Percentiles rank a stretch among this genome's conserved stretches.
These are phyloP conservation scores for Ogataea paraovalis DNA, from an alignment of 805 yeast genomes.

Conservation along the genomic window DNA sequence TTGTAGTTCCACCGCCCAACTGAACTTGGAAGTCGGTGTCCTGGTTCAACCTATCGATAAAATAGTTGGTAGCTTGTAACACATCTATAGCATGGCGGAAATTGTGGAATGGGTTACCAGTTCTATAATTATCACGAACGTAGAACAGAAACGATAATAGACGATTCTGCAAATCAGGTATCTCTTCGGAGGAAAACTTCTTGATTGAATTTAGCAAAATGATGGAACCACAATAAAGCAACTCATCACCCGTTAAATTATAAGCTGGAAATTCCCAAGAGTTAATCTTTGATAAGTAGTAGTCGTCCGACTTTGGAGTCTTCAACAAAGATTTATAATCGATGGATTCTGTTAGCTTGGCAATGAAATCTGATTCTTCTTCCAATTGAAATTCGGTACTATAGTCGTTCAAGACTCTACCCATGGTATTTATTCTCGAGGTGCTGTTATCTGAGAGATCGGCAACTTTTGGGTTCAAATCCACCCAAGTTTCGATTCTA, in stretches of 20 bases:
- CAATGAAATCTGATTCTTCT: constrained; percentile 15
- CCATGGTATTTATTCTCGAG: constrained; percentile 31
- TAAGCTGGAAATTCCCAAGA: constrained; percentile 74
- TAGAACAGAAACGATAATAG: constrained; percentile 59
- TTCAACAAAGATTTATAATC: constrained; percentile 27
- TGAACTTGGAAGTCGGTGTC: constrained; percentile 9
- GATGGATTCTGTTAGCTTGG: constrained; percentile 26
- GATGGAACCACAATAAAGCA: constrained; percentile 52
- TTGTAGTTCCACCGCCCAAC: constrained; percentile 35
- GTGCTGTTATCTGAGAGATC: constrained; percentile 17
- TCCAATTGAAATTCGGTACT: constrained; percentile 2
- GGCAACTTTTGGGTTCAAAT: constrained; percentile 25
- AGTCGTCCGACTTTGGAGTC: constrained; percentile 17
- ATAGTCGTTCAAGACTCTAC: constrained; percentile 21
- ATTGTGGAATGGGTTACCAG: constrained; percentile 89
- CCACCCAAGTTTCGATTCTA: constrained; percentile 41
- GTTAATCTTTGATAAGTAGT: constrained; percentile 36
- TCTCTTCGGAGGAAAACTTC: background rate
- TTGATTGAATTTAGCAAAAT: constrained; percentile 37
- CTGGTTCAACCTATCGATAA: constrained; percentile 30
- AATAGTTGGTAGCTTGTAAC: constrained; percentile 79
- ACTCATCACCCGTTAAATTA: constrained; percentile 59
- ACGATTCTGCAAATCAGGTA: constrained; percentile 30
- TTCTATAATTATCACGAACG: constrained; percentile 73
- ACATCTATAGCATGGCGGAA: constrained; percentile 96